Base-by-base conservation (phyloP, 352 stramenopile species). In the Phytophthora macrochlamydospora region DNA sequence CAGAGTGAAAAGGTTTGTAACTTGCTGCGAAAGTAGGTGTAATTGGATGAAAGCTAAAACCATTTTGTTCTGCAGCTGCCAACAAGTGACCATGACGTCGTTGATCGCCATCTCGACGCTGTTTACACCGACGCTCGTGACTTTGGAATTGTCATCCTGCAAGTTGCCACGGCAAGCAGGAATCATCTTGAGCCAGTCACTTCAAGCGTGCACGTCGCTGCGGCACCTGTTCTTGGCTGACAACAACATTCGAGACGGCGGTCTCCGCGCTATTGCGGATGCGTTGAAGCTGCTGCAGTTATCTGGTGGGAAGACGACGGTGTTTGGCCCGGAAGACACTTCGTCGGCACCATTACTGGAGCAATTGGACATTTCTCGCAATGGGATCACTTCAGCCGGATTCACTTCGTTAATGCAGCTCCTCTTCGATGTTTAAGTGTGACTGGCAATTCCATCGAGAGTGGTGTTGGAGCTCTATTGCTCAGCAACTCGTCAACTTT, bases 231-330 rank as follows among this genome's bases (percentile, higher is more conserved):
- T 79, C 2, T 58, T 87, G 35, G 65, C 74, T 0, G 64, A 81
- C 24, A 90, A 90, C 59, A 80, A 83, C 55, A 69, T 90, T 12
- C 78, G 81, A 1, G 81, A 90, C 44, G 76, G 81, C 11, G 81
- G 81, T 0, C 37, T 87, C 38, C 74, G 78, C 6, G 81, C 78
- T 6, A 74, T 90, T 48, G 65, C 75, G 1, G 81, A 90, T 52
- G 76, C 74, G 0, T 56, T 90, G 6, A 76, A 73, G 29, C 40
- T 59, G 14, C 52, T 78, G 2, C 61, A 68, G 40, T 54, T 40
- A 8, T 63, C 69, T 18, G 73, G 13, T 52, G 29, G 44, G 30
- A 28, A 66, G 43, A 50, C 7, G 1, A 32, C 32, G 13, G 37
- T 52, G 0, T 18, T 66, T 3, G 59, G 50, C 18, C 49, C 57